Conservation (phyloP, 2,329 filamentous ascomycete genomes). For the Cladosporium sp. region DNA sequence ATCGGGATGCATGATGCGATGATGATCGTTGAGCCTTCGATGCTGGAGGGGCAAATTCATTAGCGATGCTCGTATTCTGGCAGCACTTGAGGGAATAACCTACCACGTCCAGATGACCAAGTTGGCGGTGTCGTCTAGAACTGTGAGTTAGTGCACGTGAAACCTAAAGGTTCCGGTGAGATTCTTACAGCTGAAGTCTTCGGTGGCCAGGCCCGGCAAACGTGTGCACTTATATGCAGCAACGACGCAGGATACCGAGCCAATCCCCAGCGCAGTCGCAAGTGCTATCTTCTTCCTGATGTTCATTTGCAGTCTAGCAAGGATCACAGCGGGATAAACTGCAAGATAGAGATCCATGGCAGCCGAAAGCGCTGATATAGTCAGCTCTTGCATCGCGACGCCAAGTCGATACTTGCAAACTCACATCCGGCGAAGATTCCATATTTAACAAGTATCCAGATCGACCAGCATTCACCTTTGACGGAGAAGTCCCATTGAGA, state of each 20-base stretch:
- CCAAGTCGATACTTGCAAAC: neutral
- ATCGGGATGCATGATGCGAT: constrained; percentile 41
- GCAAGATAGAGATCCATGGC: constrained; percentile 46
- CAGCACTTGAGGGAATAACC: neutral
- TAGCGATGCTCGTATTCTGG: neutral
- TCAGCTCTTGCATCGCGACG: neutral
- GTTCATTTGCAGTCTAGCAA: constrained; percentile 42
- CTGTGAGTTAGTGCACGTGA: neutral
- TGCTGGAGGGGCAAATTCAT: constrained; percentile 13
- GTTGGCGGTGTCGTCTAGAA: constrained; percentile 40
- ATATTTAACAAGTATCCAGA: constrained; percentile 7
- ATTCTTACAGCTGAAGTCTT: constrained; percentile 36
- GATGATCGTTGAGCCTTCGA: constrained; percentile 39
- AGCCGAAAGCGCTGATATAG: neutral
- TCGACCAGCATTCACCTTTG: constrained; percentile 6
- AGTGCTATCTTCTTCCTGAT: constrained; percentile 45
- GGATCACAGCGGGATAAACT: constrained; percentile 43
- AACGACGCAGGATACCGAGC: constrained; percentile 39
- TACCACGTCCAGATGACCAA: constrained; percentile 47
- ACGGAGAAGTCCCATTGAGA: constrained; percentile 12
- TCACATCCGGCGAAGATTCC: constrained; percentile 8
- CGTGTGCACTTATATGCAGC: constrained; percentile 38
- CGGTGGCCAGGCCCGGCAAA: constrained; percentile 30
- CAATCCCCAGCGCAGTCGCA: constrained; percentile 42
- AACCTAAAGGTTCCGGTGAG: neutral